Base-by-base conservation (phyloP, 805 yeast species). In the Ogataea philodendri region DNA sequence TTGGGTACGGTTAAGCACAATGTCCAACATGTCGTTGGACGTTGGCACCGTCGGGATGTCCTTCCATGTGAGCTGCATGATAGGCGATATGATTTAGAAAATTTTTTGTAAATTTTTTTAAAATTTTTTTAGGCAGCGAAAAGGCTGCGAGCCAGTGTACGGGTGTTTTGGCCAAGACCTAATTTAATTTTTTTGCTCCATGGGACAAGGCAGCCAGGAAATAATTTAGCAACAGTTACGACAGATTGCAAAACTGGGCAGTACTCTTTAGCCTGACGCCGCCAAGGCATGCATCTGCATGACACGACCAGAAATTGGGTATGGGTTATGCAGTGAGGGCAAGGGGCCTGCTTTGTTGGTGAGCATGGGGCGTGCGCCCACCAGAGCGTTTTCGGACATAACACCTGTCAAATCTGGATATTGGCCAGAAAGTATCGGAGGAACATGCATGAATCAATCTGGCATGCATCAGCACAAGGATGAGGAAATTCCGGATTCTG, bases 31-130 rank as follows among this genome's bases (percentile, higher is more conserved):
- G 66, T 93, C 97, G 63, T 84, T 87, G 55, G 95, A 70, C 48
- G 81, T 81, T 30, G 97, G 94, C 48, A 90, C 96, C 32, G 95
- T 81, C 15, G 97, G 95, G 60, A 90, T 93, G 65, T 93, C 97
- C 67, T 93, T 90, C 97, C 97, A 90, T 30, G 97, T 82, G 51
- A 90, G 78, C 72, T 90, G 97, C 98, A 90, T 93, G 30, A 48
- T 65, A 24, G 23, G 31, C 25, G 26, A 21, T 32, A n/a, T 30
- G 24, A 31, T 32, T 22, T 16, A 21, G 15, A 22, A 27, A 22
- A 17, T 27, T 22, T 33, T 33, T 36, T 25, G 15, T 24, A 35
- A 35, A 29, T 23, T 18, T 26, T 35, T 35, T 35, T 15, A 11
- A 21, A 20, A 18, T n/a, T 15, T 26, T 15, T 34, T 17, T 9